Percentiles rank a stretch among this genome's conserved stretches.
phyloP scores from a whole-genome alignment of 371 early-diverging fungal species.

The Phascolomyces articulosus region DNA sequence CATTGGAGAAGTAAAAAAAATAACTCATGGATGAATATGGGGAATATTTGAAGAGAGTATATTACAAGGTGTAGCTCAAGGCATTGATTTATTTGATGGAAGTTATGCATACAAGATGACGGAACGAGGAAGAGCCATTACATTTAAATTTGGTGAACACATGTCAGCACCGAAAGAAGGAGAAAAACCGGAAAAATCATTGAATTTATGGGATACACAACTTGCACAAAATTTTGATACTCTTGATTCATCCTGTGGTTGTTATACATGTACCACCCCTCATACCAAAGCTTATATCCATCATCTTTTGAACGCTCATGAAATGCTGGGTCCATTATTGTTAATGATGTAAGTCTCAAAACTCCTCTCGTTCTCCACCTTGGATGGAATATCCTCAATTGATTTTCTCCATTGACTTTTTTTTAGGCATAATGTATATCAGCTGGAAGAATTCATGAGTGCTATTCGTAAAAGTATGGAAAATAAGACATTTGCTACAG shows the following conservation, averaged over 20 bases:
- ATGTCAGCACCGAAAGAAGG: background rate
- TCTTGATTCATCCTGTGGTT: conserved; percentile 62
- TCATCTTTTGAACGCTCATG: conserved; percentile 75
- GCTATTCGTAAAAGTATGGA: conserved; percentile 64
- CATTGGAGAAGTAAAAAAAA: no score
- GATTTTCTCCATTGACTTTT: background rate
- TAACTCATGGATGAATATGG: no score
- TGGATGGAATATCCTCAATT: background rate
- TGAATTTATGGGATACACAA: conserved; percentile 58
- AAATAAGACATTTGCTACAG: conserved; percentile 51
- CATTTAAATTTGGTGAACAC: conserved; percentile 37
- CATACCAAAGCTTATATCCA: conserved; percentile 80
- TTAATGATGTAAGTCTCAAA: conserved; percentile 60
- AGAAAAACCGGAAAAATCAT: conserved; percentile 30
- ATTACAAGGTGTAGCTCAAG: conserved; percentile 60
- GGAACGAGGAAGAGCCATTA: conserved; percentile 47
- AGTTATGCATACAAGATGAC: conserved; percentile 52
- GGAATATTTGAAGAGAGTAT: conserved; percentile 52
- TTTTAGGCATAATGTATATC: conserved; percentile 69
- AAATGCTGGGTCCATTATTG: conserved; percentile 80
- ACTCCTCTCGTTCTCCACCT: no score
- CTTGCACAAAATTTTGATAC: conserved; percentile 62
- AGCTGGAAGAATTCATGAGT: conserved; percentile 64
- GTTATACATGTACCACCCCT: conserved; percentile 66
- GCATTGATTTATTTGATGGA: conserved; percentile 78